Evolutionary conservation across 495 filamentous ascomycete genomes (phyloP), one percentile per base, ranked within the genome.

Genomic region (Aspergillus ellipticus): DNA sequence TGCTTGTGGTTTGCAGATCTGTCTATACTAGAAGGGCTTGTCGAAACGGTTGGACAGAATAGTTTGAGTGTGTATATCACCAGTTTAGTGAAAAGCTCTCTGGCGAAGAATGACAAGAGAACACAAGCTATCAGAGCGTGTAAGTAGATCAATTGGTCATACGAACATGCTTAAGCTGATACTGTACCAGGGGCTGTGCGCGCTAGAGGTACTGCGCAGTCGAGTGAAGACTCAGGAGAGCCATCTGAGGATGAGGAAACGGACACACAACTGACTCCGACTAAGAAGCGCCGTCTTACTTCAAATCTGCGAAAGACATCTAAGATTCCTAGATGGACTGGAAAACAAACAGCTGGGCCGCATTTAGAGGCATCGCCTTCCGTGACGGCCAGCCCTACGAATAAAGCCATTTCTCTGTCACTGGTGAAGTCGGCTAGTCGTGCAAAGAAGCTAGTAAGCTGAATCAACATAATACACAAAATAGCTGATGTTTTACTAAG

Each of bases 1-100:
- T 43, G 16, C 42, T 21, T 43, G 42, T 43, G 42, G 42, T 43
- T 43, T 43, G 42, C 42, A 43, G 42, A 16, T 21, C 42, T 43
- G 2, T 17, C 4, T 19, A 17, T 2, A 19, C 16, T 43, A 43
- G 20, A 21, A 17, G 13, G 17, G 42, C 42, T 43, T 16, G 20
- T 43, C 20, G 5, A 11, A 16, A 17, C 8, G 9, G 11, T 4
- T 17, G 13, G n/a, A 17, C 28, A 10, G 28, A 17, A 17, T 43
- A 7, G 9, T 2, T 21, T n/a, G n/a, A n/a, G n/a, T n/a, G n/a
- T 21, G 42, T 6, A 1, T 2, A n/a, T 6, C 20, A 13, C 42
- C 42, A 43, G 16, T 17, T 2, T 21, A 13, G 8, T 43, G 5
- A 8, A 8, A 2, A 2, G 16, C 20, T 6, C 20, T 4, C 42